phyloP scores from a whole-genome alignment of 306 rosid genomes.

The Cucurbita maxima region DNA sequence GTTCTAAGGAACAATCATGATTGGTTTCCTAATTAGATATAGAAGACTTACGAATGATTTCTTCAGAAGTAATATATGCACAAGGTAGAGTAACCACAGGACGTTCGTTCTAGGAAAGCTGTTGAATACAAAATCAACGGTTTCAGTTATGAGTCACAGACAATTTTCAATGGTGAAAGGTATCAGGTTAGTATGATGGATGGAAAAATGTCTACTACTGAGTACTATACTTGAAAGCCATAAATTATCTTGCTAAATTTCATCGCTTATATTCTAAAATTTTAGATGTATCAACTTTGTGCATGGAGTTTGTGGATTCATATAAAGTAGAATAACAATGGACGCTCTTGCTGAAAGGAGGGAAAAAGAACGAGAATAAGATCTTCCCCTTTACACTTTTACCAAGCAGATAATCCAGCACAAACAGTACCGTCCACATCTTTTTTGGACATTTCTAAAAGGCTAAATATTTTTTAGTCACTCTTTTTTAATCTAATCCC shows the following conservation, averaged over 20 bases:
- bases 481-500: neutral
- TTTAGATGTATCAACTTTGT: neutral
- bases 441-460: neutral
- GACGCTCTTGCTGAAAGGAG: neutral
- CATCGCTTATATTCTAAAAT: neutral
- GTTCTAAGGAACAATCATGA: neutral
- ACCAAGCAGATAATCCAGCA: neutral
- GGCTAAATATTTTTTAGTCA: neutral
- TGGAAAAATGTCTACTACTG: neutral
- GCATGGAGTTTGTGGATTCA: neutral
- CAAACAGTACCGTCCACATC: neutral
- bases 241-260: neutral
- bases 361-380: neutral
- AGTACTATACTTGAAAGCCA: neutral
- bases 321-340: neutral
- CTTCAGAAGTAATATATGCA: slow-evolving; percentile 59
- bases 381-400: neutral
- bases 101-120: slow-evolving; percentile 84
- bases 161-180: neutral
- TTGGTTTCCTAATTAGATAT: slow-evolving; percentile 3
- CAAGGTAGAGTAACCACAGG: slow-evolving; percentile 77
- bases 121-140: slow-evolving; percentile 15
- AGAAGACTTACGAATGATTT: slow-evolving; percentile 74
- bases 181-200: neutral
- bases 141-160: slow-evolving; percentile 7